Evolutionary conservation across 495 filamentous ascomycete species (phyloP).

Genomic region (Sabuloglossum arenarium): DNA sequence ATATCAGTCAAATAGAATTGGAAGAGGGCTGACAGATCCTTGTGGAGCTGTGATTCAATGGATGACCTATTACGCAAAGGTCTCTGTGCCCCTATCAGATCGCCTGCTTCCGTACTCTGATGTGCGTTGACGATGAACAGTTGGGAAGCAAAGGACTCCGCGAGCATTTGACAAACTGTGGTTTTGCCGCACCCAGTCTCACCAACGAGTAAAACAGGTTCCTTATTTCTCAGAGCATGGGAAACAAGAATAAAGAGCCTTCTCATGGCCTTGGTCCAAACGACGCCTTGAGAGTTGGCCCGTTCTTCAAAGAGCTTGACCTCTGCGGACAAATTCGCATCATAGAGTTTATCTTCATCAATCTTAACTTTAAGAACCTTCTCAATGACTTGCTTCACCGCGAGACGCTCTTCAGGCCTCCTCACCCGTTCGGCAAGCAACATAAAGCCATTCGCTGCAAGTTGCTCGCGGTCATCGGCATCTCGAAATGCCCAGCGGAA

Average conservation of each 20-base stretch:
- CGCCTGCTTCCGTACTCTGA: conserved; percentile 90
- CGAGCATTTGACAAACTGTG: conserved; percentile 80
- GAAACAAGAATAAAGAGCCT: conserved; percentile 71
- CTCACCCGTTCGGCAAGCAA: conserved; percentile 83
- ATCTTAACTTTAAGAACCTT: conserved; percentile 76
- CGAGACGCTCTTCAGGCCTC: conserved; percentile 65
- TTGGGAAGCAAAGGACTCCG: conserved; percentile 50
- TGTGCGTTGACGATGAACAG: conserved; percentile 90
- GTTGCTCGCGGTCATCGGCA: conserved; percentile 65
- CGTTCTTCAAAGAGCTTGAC: conserved; percentile 13
- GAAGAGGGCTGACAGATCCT: conserved; percentile 35
- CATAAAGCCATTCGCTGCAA: conserved; percentile 90
- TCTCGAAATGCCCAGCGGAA: conserved; percentile 90
- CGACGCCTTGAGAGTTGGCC: conserved; percentile 36
- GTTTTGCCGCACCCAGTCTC: conserved; percentile 98
- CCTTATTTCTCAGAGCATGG: conserved; percentile 68
- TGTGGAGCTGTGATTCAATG: conserved; percentile 39
- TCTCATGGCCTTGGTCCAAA: conserved; percentile 92
- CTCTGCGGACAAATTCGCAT: neutral
- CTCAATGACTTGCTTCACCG: conserved; percentile 78
- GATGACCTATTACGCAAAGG: conserved; percentile 67
- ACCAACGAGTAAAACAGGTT: conserved; percentile 84
- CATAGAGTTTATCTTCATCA: conserved; percentile 50
- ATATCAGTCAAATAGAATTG: conserved; percentile 5
- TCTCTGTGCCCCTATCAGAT: conserved; percentile 87